Evolutionary conservation across 2,329 filamentous ascomycete species (phyloP).

Genomic region (Trichoderma koningii): DNA sequence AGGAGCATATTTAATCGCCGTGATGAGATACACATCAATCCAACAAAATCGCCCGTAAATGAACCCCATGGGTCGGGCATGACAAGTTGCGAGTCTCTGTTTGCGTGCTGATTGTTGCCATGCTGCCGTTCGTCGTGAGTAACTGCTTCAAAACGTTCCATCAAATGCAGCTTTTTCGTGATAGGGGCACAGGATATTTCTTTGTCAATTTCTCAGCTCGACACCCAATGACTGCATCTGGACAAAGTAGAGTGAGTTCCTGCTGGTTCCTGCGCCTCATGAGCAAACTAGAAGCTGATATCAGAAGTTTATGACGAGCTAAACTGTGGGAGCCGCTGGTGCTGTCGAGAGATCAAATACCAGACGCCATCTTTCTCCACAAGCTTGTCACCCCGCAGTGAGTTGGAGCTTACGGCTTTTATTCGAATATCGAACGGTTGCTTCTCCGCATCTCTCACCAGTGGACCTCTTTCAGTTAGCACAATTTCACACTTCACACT

Average conservation of each 20-base stretch:
- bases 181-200: not conserved
- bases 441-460: not conserved
- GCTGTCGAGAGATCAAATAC: too few species aligned
- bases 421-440: not conserved
- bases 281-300: not conserved
- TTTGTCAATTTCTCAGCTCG: not conserved
- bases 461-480: not conserved
- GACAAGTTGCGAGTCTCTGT: not conserved
- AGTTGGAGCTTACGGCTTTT: not conserved
- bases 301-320: not conserved
- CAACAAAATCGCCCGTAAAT: slow-evolving; percentile 5
- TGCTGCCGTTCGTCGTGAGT: too few species aligned
- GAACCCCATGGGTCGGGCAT: not conserved
- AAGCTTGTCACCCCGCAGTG: slow-evolving; percentile 3
- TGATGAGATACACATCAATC: slow-evolving; percentile 16
- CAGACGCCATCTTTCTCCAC: not conserved
- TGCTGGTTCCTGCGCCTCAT: not conserved
- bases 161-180: too few species aligned
- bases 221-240: not conserved
- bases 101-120: not conserved
- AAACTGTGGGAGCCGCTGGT: too few species aligned
- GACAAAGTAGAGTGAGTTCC: not conserved
- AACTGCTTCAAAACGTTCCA: too few species aligned
- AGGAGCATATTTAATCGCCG: slow-evolving; percentile 15
- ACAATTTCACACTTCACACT: not conserved